Conservation (phyloP, 2,329 filamentous ascomycete genomes). For the Diaporthe vaccinii region DNA sequence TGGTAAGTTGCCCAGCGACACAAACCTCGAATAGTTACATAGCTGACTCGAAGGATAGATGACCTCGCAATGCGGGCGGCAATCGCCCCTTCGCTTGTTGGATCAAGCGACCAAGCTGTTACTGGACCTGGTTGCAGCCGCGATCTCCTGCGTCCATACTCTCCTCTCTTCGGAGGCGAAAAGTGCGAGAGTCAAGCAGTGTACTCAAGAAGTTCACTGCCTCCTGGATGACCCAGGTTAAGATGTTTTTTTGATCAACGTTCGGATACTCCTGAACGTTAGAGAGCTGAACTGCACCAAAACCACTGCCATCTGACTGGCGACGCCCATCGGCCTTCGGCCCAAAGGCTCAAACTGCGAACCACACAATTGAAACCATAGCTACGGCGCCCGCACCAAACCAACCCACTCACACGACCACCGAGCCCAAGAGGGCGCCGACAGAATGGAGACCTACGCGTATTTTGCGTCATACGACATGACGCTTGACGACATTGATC, state of each 20-base stretch:
- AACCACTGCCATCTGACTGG: not conserved
- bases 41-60: not conserved
- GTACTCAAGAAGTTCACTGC: not conserved
- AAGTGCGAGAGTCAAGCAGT: not conserved
- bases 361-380: not conserved
- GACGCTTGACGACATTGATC: conserved; percentile 9
- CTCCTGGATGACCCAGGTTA: conserved; percentile 39
- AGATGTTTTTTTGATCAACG: conserved; percentile 10
- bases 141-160: not conserved
- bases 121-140: not conserved
- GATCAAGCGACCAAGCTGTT: not conserved
- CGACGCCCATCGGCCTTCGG: no score
- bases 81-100: accelerated
- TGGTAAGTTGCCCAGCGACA: not conserved
- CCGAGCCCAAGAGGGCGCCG: not conserved
- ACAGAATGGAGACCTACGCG: conserved; percentile 14
- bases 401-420: not conserved
- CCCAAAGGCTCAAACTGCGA: not conserved
- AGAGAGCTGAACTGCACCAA: not conserved
- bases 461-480: conserved; percentile 6
- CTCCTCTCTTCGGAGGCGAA: not conserved
- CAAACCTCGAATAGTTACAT: accelerated
- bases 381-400: not conserved
- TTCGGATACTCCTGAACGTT: not conserved
- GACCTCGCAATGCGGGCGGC: not conserved